Evolutionary conservation across 805 yeast genomes (phyloP).

Genomic region (Clavispora phyllophila): DNA sequence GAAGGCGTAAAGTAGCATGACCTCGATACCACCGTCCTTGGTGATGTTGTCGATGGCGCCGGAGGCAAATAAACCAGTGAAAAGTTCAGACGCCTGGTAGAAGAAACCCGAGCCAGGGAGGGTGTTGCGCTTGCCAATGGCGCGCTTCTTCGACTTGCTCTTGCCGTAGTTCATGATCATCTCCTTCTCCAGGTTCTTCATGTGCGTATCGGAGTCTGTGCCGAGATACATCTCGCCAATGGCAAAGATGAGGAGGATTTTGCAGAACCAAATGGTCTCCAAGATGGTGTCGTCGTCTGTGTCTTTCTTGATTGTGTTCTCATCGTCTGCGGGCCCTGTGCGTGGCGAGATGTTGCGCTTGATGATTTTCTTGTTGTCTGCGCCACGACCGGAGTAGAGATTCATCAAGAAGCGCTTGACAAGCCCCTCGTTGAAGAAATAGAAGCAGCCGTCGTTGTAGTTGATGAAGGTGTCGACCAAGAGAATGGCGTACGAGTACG

Average conservation of each 20-base stretch:
- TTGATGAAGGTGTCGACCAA: constrained; percentile 72
- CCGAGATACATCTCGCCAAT: constrained; percentile 82
- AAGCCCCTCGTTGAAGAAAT: constrained; percentile 77
- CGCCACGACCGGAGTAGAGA: constrained; percentile 49
- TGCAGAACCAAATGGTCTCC: constrained; percentile 80
- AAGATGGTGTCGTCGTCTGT: constrained; percentile 52
- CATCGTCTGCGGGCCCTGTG: constrained; percentile 27
- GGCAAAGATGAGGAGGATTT: constrained; percentile 66
- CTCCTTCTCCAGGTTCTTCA: constrained; percentile 32
- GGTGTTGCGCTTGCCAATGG: constrained; percentile 28
- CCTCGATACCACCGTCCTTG: constrained; percentile 77
- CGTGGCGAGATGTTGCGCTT: constrained; percentile 26
- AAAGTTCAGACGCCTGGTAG: constrained; percentile 72
- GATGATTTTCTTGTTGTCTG: constrained; percentile 34
- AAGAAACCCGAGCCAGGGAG: constrained; percentile 78
- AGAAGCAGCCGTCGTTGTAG: constrained; percentile 80
- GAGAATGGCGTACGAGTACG: constrained; percentile 70
- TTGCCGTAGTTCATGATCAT: constrained; percentile 13
- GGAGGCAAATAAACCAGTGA: constrained; percentile 70
- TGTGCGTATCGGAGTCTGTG: constrained; percentile 61
- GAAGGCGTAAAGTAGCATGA: constrained; percentile 67
- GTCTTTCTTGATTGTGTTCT: constrained; percentile 39
- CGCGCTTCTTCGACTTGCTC: constrained; percentile 14
- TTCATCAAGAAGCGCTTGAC: constrained; percentile 63
- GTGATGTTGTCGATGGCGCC: constrained; percentile 78